A percentile compares a stretch with the other conserved stretches of the same genome.
These are phyloP conservation scores for Alternaria gaisen DNA, from an alignment of 2,329 filamentous ascomycete genomes.

Conservation along the genomic window DNA sequence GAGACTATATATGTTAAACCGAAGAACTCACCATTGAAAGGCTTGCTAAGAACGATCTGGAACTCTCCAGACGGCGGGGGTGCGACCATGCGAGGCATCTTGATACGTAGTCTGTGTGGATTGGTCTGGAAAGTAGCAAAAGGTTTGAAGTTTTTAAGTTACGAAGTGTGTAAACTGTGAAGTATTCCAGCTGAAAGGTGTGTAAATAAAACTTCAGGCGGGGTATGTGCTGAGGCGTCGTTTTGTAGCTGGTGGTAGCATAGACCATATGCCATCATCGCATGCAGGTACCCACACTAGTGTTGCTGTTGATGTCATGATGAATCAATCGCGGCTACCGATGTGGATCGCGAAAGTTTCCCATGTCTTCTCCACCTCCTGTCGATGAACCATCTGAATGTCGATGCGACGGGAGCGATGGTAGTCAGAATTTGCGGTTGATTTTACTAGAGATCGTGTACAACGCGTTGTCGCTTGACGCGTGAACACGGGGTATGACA, in stretches of 20 bases:
- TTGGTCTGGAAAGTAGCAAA: too few relatives aligned
- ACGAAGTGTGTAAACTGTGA: neutral
- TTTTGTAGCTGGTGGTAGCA: neutral
- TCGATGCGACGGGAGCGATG: neutral
- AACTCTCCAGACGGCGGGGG: constrained; percentile 84
- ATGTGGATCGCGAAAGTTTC: constrained; percentile 1
- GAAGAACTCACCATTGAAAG: constrained; percentile 36
- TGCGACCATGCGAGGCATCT: constrained; percentile 52
- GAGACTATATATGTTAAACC: neutral
- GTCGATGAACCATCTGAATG: neutral
- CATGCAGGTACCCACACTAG: constrained; percentile 13
- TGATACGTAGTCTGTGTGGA: constrained; percentile 1
- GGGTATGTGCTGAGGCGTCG: neutral
- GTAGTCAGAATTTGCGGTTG: neutral
- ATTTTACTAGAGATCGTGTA: neutral
- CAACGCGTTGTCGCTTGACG: constrained; percentile 8
- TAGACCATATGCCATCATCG: constrained; percentile 12
- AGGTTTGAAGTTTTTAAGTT: neutral
- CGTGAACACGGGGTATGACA: constrained; percentile 16
- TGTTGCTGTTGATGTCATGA: constrained; percentile 19
- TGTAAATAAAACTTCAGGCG: neutral
- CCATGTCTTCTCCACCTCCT: neutral
- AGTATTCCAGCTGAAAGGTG: neutral
- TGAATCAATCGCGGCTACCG: constrained; percentile 18
- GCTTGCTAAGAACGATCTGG: constrained; percentile 66